Evolutionary conservation across 2,329 filamentous ascomycete genomes (phyloP), one percentile per base, ranked within the genome.

Genomic region (Verticillium nubilum): DNA sequence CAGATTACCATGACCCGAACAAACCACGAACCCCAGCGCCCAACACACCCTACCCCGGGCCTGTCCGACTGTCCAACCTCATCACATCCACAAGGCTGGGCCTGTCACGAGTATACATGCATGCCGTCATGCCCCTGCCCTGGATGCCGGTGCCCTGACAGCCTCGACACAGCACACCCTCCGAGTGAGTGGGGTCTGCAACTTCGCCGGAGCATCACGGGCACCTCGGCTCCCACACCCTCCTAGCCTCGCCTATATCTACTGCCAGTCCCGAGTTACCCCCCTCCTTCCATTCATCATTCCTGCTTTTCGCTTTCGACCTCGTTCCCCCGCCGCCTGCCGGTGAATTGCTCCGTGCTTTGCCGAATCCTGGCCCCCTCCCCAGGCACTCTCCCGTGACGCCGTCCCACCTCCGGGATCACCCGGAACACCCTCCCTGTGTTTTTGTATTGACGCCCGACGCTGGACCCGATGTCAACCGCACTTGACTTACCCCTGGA

Each of bases 131-230:
- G 42, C n/a, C 42, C 42, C 15, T 3, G 42, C 5, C 42, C 9
- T n/a, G n/a, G n/a, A n/a, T n/a, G n/a, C n/a, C n/a, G n/a, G n/a
- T n/a, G n/a, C n/a, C n/a, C n/a, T n/a, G n/a, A n/a, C n/a, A 12
- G 31, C 31, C 31, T 33, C 31, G 31, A 58, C 31, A 33, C 58
- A 56, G 23, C 23, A n/a, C 58, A 52, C 31, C 37, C 52, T 52
- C 31, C 37, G 59, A 29, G 33, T 37, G 42, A 31, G 29, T 31
- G 29, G 29, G 19, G 42, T 50, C 42, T 35, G 31, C 60, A 59
- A 56, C 58, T 17, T 28, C 37, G 50, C 62, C 62, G 62, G 62
- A 62, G 61, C 57, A 59, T 64, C 61, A 64, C 62, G 62, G 42
- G 62, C 62, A 57, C 59, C 52, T 64, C 62, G 61, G 62, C 58